Evolutionary conservation across 2,329 filamentous ascomycete genomes (phyloP).

Genomic region (Sclerotinia spermophila): DNA sequence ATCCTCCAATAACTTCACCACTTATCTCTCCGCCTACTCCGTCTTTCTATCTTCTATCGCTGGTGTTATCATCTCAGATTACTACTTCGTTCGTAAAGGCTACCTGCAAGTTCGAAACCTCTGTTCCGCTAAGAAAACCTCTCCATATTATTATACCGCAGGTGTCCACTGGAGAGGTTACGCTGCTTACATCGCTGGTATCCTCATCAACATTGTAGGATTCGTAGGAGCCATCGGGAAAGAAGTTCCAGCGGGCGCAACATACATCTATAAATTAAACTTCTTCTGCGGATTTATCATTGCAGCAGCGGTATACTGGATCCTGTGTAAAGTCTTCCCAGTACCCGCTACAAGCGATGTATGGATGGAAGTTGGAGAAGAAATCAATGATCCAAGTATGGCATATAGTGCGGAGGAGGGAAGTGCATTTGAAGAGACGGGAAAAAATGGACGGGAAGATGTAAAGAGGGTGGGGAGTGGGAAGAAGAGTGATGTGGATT

Average conservation of each 20-base stretch:
- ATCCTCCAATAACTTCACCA: conserved; percentile 77
- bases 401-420: conserved; percentile 30
- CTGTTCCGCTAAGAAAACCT: conserved; percentile 65
- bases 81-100: conserved; percentile 79
- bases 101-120: conserved; percentile 76
- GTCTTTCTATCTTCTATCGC: conserved; percentile 93
- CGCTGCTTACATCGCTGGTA: conserved; percentile 74
- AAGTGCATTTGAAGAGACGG: conserved; percentile 12
- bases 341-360: conserved; percentile 68
- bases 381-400: conserved; percentile 48
- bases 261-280: conserved; percentile 85
- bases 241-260: conserved; percentile 70
- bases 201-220: conserved; percentile 86
- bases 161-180: conserved; percentile 85
- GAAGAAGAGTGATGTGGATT: conserved; percentile 10
- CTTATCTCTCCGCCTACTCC: conserved; percentile 86
- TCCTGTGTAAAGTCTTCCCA: conserved; percentile 64
- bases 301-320: conserved; percentile 63
- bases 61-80: conserved; percentile 85
- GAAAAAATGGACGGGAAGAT: neutral
- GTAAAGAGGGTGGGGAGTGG: neutral
- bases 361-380: conserved; percentile 74
- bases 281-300: conserved; percentile 84
- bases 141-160: conserved; percentile 69
- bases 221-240: conserved; percentile 78